Evolutionary conservation across 495 filamentous ascomycete species (phyloP), one percentile per base, ranked within the genome.

Genomic region (Aspergillus conjunctus): DNA sequence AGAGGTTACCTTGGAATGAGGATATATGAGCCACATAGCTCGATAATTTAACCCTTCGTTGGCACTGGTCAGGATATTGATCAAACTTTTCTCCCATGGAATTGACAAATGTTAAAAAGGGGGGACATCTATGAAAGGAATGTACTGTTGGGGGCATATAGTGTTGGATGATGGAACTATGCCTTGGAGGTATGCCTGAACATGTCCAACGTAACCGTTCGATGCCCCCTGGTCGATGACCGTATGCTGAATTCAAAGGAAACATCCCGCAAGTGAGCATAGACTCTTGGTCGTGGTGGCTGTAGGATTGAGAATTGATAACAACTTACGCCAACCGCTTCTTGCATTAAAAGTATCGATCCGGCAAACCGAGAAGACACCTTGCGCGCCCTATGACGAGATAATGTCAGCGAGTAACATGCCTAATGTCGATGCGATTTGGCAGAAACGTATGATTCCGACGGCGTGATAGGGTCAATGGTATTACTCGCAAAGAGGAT

Each of bases 381-480:
- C 46, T 79, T 77, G n/a, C 79, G 71, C 0, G 77, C 82, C n/a
- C 77, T 70, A 18, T 54, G 20, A 60, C 32, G 56, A 58, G 31
- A 58, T 58, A 33, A 58, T 58, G 56, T 58, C 46, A 58, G 56
- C 12, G 49, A 43, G n/a, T 43, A 58, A 43, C 18, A 43, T 39
- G 14, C 4, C 46, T 45, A 41, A 51, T 51, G 32, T 17, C 31
- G 56, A 51, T 45, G 37, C 37, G 53, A 58, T 41, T 34, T 43
- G 30, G 30, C 41, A 30, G 34, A 56, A 54, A 61, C 64, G 14
- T 67, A 67, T 61, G 56, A 59, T 56, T 32, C 21, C 1, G 81
- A 65, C 12, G 82, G 76, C 2, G 79, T 81, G 56, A 85, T 80
- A 1, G 83, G 83, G 54, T 86, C 82, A 54, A 72, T 66, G 1